These are phyloP conservation scores for Wickerhamomyces subpelliculosus DNA, from an alignment of 805 yeast species.

Conservation along the genomic window DNA sequence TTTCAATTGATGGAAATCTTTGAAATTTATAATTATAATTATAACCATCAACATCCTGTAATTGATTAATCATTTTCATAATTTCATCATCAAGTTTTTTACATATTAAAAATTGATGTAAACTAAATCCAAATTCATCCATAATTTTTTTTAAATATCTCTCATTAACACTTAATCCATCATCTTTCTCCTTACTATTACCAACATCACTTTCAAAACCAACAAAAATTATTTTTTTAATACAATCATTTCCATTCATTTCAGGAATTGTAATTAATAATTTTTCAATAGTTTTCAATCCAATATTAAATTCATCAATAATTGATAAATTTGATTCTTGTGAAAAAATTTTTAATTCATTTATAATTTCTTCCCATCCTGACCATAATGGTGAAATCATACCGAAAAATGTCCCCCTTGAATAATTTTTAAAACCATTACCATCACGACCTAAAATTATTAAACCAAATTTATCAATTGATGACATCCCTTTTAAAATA, in stretches of 20 bases:
- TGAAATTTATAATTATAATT: too few relatives aligned
- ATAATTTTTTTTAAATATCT: too few relatives aligned
- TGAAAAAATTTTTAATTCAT: conserved; percentile 27
- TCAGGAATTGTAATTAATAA: not conserved
- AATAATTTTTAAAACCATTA: conserved; percentile 29
- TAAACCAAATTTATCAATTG: conserved; percentile 38
- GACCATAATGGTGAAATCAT: conserved; percentile 37
- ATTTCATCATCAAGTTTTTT: too few relatives aligned
- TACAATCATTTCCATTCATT: too few relatives aligned
- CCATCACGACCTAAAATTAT: conserved; percentile 42
- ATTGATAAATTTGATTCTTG: not conserved
- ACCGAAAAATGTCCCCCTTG: conserved; percentile 42
- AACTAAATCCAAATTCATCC: not conserved
- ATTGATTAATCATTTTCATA: too few relatives aligned
- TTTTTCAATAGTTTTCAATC: not conserved
- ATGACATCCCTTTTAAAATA: too few relatives aligned
- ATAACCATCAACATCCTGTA: too few relatives aligned
- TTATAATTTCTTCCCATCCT: conserved; percentile 40
- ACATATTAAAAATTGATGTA: not conserved
- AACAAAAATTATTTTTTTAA: too few relatives aligned
- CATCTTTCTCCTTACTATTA: too few relatives aligned
- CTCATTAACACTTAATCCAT: too few relatives aligned
- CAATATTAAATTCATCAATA: not conserved
- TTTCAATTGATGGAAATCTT: too few relatives aligned
- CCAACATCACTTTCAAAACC: too few relatives aligned